A percentile compares a stretch with the other conserved stretches of the same genome.
phyloP scores from a whole-genome alignment of 2,329 filamentous ascomycete genomes.

The Cryphonectria naterciae region DNA sequence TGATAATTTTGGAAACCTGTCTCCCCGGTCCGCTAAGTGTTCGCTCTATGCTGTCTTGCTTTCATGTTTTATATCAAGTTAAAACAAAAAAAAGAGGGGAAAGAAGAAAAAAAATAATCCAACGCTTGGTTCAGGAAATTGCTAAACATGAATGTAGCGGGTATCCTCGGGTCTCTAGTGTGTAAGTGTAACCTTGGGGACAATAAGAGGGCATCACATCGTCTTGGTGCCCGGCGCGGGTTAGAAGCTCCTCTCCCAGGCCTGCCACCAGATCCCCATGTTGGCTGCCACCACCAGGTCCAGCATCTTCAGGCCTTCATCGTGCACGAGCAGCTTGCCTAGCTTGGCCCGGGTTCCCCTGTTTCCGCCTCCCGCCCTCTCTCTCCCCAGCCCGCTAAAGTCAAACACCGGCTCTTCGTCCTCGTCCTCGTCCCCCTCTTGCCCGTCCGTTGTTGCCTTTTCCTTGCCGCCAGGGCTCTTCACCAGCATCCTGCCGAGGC shows the following conservation, averaged over 20 bases:
- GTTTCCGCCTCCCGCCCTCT: slow-evolving; percentile 84
- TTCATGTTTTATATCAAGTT: neutral
- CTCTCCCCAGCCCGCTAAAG: slow-evolving; percentile 71
- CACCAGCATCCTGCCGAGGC: slow-evolving; percentile 49
- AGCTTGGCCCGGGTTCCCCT: slow-evolving; percentile 87
- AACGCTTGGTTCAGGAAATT: neutral
- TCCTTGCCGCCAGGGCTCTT: slow-evolving; percentile 26
- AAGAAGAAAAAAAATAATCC: neutral
- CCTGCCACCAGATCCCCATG: slow-evolving; percentile 90
- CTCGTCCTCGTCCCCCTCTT: slow-evolving; percentile 49
- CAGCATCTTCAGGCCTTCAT: slow-evolving; percentile 93
- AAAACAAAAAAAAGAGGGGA: neutral
- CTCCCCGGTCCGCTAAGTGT: neutral
- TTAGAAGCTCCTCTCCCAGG: slow-evolving; percentile 67
- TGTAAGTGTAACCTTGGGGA: too few species aligned
- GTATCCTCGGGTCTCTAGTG: neutral
- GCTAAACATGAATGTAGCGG: neutral
- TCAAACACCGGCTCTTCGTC: slow-evolving; percentile 59
- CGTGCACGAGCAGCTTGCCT: slow-evolving; percentile 87
- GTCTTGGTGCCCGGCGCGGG: neutral
- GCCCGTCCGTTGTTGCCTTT: slow-evolving; percentile 35
- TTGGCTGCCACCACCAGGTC: slow-evolving; percentile 91
- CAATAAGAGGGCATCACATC: neutral
- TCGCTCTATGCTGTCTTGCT: neutral
- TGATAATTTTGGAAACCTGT: neutral